Evolutionary conservation across 106 monocot species (phyloP).

Genomic region (Allium sativum): DNA sequence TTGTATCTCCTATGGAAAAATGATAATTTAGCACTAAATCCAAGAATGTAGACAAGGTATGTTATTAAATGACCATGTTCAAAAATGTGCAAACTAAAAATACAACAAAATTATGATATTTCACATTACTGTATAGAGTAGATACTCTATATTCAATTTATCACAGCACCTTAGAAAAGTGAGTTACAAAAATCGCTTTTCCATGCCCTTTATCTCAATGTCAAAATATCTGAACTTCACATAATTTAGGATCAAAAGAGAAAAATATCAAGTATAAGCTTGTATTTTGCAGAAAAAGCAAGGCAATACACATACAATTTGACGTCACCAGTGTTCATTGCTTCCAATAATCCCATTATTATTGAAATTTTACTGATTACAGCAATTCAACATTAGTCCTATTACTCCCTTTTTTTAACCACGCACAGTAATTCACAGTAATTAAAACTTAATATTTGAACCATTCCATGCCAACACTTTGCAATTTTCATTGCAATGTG

Average conservation of each 20-base stretch:
- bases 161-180: not conserved
- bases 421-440: too few species aligned
- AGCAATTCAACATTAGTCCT: too few species aligned
- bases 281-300: too few species aligned
- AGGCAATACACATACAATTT: too few species aligned
- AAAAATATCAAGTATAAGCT: too few species aligned
- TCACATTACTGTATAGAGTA: not conserved
- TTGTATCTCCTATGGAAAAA: constrained; percentile 31
- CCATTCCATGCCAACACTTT: too few species aligned
- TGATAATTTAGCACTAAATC: constrained; percentile 2
- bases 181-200: not conserved
- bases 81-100: not conserved
- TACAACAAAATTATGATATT: not conserved
- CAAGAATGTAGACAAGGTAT: not conserved
- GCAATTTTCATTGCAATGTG: too few species aligned
- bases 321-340: too few species aligned
- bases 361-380: too few species aligned
- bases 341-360: too few species aligned
- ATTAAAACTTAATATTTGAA: too few species aligned
- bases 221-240: not conserved
- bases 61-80: not conserved
- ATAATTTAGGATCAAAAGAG: not conserved
- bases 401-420: too few species aligned
- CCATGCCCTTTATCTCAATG: not conserved
- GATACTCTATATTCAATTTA: not conserved